phyloP scores from a whole-genome alignment of 176 grass and related monocot genomes.

The Rhipidocladum racemiflorum region DNA sequence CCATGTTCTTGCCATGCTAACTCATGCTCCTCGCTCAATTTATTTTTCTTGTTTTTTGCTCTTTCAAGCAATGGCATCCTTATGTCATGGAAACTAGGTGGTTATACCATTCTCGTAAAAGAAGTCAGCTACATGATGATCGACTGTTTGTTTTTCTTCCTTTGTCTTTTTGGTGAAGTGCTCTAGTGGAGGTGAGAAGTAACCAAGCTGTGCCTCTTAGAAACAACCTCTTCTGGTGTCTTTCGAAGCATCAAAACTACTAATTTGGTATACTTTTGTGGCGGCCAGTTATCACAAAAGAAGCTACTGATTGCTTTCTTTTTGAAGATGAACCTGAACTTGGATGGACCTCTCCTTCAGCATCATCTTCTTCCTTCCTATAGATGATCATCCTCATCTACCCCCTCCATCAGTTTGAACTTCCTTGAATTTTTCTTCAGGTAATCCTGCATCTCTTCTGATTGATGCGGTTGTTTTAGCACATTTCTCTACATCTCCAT shows the following conservation, averaged over 20 bases:
- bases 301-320: not conserved
- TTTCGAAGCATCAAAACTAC: not conserved
- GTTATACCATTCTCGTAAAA: too few relatives aligned
- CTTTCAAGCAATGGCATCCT: too few relatives aligned
- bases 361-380: not conserved
- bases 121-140: too few relatives aligned
- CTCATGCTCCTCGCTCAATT: too few relatives aligned
- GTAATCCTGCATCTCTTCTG: not conserved
- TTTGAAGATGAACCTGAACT: not conserved
- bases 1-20: too few relatives aligned
- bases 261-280: not conserved
- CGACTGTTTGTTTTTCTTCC: too few relatives aligned
- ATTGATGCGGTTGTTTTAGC: not conserved
- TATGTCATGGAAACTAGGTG: too few relatives aligned
- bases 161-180: too few relatives aligned
- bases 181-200: not conserved
- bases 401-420: not conserved
- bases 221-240: not conserved
- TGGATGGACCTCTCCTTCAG: too few relatives aligned
- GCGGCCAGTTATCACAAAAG: not conserved
- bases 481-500: not conserved
- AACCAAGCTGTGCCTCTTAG: not conserved
- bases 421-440: not conserved
- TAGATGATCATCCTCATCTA: not conserved
- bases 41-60: too few relatives aligned